Conservation (phyloP, 768 basidiomycete species). For the Tephrocybe sp. region DNA sequence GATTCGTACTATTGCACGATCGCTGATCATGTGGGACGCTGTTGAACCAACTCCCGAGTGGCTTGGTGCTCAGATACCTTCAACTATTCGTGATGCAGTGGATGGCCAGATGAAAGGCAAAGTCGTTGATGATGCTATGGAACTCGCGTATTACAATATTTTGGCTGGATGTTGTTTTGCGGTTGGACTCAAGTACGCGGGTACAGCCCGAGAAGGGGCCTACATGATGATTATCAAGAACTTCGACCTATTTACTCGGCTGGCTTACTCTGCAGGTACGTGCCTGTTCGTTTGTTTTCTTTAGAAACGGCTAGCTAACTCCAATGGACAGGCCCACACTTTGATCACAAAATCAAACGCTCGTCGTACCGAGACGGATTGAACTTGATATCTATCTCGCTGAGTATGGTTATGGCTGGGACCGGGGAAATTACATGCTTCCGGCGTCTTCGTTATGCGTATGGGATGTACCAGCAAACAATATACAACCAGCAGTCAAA, state of each 20-base stretch:
- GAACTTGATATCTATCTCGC: slow-evolving; percentile 80
- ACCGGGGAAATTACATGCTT: slow-evolving; percentile 93
- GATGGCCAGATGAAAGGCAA: slow-evolving; percentile 52
- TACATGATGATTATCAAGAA: slow-evolving; percentile 80
- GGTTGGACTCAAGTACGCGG: slow-evolving; percentile 90
- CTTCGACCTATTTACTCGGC: slow-evolving; percentile 76
- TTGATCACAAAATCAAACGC: slow-evolving; percentile 87
- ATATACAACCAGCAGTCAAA: slow-evolving; percentile 66
- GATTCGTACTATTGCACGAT: slow-evolving; percentile 72
- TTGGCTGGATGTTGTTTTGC: slow-evolving; percentile 90
- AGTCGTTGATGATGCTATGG: slow-evolving; percentile 66
- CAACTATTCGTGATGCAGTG: slow-evolving; percentile 59
- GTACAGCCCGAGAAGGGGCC: slow-evolving; percentile 89
- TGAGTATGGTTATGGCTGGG: slow-evolving; percentile 96
- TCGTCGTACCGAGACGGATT: slow-evolving; percentile 86
- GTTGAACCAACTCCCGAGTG: slow-evolving; percentile 75
- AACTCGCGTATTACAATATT: slow-evolving; percentile 91
- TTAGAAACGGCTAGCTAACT: slow-evolving; percentile 6
- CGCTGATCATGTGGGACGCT: slow-evolving; percentile 84
- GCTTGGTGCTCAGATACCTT: slow-evolving; percentile 70
- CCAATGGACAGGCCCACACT: slow-evolving; percentile 59
- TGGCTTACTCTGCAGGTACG: slow-evolving; percentile 70
- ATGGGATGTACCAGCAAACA: slow-evolving; percentile 76
- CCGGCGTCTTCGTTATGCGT: slow-evolving; percentile 83
- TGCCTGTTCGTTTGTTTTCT: slow-evolving; percentile 5